A percentile compares a stretch with the other conserved stretches of the same genome.
These are phyloP conservation scores for Xylogone sp. DNA, from an alignment of 2,329 filamentous ascomycete genomes.

Conservation along the genomic window DNA sequence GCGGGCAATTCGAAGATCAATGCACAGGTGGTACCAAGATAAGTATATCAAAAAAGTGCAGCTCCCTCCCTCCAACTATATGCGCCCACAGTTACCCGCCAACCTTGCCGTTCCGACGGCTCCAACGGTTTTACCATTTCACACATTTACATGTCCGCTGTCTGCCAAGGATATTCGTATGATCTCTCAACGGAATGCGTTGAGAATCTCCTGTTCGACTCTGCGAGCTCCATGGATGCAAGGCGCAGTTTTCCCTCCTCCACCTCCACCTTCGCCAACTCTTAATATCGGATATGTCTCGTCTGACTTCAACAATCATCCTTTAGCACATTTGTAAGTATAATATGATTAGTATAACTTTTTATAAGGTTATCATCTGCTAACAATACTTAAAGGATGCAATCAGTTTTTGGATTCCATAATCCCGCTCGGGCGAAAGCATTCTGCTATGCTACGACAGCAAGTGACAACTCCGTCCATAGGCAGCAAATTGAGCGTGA, in stretches of 20 bases:
- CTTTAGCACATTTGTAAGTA: slow-evolving; percentile 77
- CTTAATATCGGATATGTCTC: slow-evolving; percentile 96
- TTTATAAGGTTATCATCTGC: not conserved
- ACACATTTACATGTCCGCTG: slow-evolving; percentile 94
- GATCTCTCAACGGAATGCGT: slow-evolving; percentile 92
- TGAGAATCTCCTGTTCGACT: slow-evolving; percentile 89
- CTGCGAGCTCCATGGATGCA: slow-evolving; percentile 85
- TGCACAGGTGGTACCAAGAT: slow-evolving; percentile 86
- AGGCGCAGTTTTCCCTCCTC: slow-evolving; percentile 75
- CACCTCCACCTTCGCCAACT: slow-evolving; percentile 73
- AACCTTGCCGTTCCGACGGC: slow-evolving; percentile 77
- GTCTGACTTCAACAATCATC: slow-evolving; percentile 98
- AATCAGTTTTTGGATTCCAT: slow-evolving; percentile 95
- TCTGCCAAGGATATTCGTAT: slow-evolving; percentile 86
- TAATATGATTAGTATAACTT: not conserved
- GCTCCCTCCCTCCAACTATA: slow-evolving; percentile 57
- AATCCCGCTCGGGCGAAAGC: slow-evolving; percentile 70
- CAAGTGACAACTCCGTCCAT: slow-evolving; percentile 84
- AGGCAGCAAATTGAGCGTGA: slow-evolving; percentile 91
- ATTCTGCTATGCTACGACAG: slow-evolving; percentile 92
- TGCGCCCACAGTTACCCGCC: slow-evolving; percentile 68
- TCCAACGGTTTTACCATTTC: slow-evolving; percentile 92
- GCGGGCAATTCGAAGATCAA: slow-evolving; percentile 71
- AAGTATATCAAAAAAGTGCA: slow-evolving; percentile 61
- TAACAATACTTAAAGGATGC: slow-evolving; percentile 58